A percentile compares a stretch with the other conserved stretches of the same genome.
Evolutionary conservation across 306 rosid genomes (phyloP).

Genomic region (Cicer yamashitae): DNA sequence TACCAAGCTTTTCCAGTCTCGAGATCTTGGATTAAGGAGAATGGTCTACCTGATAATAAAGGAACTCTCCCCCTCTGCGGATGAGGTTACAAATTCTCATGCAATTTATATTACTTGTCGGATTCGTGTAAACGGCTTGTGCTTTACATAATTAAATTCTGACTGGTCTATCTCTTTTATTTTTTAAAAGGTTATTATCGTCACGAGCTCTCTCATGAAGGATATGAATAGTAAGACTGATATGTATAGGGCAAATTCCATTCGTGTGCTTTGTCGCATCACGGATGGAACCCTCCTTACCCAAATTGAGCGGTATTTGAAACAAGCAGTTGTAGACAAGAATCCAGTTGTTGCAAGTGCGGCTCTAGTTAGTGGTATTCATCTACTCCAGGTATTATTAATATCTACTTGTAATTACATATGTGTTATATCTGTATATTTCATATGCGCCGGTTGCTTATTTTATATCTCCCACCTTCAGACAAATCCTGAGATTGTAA

Average conservation of each 20-base stretch:
- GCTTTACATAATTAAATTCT: conserved; percentile 44
- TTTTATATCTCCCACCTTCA: conserved; percentile 44
- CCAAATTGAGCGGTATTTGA: conserved; percentile 94
- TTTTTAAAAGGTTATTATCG: conserved; percentile 75
- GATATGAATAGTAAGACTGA: conserved; percentile 99
- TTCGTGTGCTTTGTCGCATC: conserved; percentile 95
- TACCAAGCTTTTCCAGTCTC: conserved; percentile 94
- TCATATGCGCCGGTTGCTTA: conserved; percentile 20
- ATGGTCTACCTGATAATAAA: conserved; percentile 97
- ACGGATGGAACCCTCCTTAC: conserved; percentile 98
- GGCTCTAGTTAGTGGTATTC: conserved; percentile 96
- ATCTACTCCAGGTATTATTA: conserved; percentile 85
- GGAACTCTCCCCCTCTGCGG: conserved; percentile 95
- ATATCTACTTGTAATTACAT: not conserved
- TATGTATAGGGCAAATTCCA: conserved; percentile 98
- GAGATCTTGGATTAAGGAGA: conserved; percentile 96
- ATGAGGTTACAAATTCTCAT: conserved; percentile 65
- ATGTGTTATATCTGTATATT: conserved; percentile 11
- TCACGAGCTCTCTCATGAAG: conserved; percentile 99
- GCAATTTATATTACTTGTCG: conserved; percentile 34
- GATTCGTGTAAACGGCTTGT: conserved; percentile 1
- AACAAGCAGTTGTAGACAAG: conserved; percentile 97
- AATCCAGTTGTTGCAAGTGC: conserved; percentile 99
- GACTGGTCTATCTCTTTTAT: conserved; percentile 41
- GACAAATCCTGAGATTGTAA: conserved; percentile 98